Evolutionary conservation across 805 yeast genomes (phyloP), one percentile per base, ranked within the genome.

Genomic region (Candida andamanensis): DNA sequence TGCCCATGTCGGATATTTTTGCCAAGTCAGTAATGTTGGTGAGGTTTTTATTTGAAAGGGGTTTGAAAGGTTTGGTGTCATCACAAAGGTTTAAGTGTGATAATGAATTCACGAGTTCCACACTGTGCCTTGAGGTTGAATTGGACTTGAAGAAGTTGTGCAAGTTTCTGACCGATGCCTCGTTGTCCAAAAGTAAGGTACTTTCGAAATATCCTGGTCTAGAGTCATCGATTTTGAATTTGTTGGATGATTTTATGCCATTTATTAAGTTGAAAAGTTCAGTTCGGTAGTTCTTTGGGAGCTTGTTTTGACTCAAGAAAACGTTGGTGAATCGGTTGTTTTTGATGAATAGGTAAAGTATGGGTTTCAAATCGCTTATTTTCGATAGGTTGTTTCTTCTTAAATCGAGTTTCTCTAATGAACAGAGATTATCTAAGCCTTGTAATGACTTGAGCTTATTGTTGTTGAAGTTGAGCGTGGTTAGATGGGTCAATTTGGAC

Each of bases 171-270:
- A 60, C 56, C 1, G 78, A 72, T 15, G 60, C 58, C 39, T 69
- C 75, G 2, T 67, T 56, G 40, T 74, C 80, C 31, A 75, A 55
- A 17, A 76, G 51, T 44, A 75, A 47, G 19, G 80, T 69, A 14
- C 73, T 63, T 52, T 76, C 82, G 52, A 76, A 73, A 34, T 76
- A 72, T 1, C 81, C 80, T 1, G 82, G 81, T 32, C 70, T 51
- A 3, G 80, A 73, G 26, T 78, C 80, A 47, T 76, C 81, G 23
- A 76, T 69, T 42, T 70, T 71, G 37, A 76, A 46, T 6, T 47
- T 46, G 40, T 73, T 73, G 15, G 60, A 58, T 37, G 67, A 67
- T 35, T 60, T 65, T 24, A 72, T 68, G 6, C 79, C 80, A 45
- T 74, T 74, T 42, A 72, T 60, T 30, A 76, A 50, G 49, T 76